These are phyloP conservation scores for Neurospora sp. DNA, from an alignment of 495 filamentous ascomycete species.

Conservation along the genomic window DNA sequence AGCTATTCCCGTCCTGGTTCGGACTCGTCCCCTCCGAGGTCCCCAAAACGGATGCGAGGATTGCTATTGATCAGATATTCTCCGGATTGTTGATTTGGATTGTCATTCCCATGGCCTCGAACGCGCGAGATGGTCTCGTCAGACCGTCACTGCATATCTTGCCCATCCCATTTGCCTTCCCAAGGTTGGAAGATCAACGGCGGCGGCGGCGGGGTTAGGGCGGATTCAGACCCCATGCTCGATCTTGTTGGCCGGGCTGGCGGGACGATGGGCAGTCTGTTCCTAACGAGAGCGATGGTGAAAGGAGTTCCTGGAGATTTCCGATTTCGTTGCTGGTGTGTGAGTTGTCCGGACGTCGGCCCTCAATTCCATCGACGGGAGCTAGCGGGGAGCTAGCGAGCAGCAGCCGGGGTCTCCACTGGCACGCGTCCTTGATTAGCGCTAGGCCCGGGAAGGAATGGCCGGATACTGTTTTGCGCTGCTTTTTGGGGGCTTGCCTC, in stretches of 20 bases:
- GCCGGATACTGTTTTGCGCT: neutral
- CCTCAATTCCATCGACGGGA: neutral
- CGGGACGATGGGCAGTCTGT: neutral
- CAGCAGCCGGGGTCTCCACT: neutral
- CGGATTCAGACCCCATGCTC: neutral
- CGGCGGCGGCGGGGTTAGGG: neutral
- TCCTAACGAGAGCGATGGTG: neutral
- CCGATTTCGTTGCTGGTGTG: neutral
- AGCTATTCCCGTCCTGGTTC: neutral
- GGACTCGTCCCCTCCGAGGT: constrained; percentile 19
- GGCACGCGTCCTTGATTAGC: neutral
- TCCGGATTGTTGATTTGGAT: constrained; percentile 3
- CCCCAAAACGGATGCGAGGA: constrained; percentile 12
- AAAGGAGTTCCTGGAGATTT: neutral
- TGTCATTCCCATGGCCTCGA: neutral
- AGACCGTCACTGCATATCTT: neutral
- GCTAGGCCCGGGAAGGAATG: neutral
- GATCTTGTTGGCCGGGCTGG: neutral
- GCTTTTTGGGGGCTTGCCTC: neutral
- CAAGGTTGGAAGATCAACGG: neutral
- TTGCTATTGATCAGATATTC: constrained; percentile 11
- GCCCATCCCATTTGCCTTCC: neutral
- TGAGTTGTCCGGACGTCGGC: neutral
- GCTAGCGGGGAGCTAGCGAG: neutral
- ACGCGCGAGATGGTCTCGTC: neutral